These are phyloP conservation scores for Coemansia sp. DNA, from an alignment of 192 early-diverging fungal genomes.

Conservation along the genomic window DNA sequence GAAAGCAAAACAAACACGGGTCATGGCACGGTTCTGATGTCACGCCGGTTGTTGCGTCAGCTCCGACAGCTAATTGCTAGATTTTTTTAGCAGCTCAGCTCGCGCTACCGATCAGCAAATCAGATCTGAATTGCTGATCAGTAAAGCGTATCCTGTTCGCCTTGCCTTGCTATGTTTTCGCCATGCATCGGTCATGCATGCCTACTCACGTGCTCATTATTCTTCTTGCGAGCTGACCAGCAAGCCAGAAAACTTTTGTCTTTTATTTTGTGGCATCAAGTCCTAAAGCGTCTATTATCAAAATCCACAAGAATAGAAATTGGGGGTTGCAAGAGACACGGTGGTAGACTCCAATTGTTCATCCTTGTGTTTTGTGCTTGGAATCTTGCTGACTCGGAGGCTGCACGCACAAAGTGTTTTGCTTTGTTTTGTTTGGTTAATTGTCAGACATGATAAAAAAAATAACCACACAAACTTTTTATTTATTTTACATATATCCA, in stretches of 20 bases:
- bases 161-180: no score
- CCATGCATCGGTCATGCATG: background rate
- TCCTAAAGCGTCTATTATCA: no score
- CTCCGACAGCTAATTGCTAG: no score
- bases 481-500: background rate
- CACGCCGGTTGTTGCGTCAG: no score
- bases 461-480: no score
- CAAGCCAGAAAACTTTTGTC: background rate
- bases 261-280: background rate
- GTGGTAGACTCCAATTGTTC: no score
- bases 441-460: background rate
- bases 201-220: constrained; percentile 5
- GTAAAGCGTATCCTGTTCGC: background rate
- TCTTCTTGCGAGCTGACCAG: background rate
- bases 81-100: no score
- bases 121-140: background rate
- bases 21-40: background rate
- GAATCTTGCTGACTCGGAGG: background rate
- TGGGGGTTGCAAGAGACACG: no score
- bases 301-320: no score
- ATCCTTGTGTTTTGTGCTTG: no score
- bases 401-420: background rate
- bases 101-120: no score
- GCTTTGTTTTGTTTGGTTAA: background rate
- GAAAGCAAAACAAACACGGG: background rate